Evolutionary conservation across 495 filamentous ascomycete species (phyloP).

Genomic region (Neurospora sp.): DNA sequence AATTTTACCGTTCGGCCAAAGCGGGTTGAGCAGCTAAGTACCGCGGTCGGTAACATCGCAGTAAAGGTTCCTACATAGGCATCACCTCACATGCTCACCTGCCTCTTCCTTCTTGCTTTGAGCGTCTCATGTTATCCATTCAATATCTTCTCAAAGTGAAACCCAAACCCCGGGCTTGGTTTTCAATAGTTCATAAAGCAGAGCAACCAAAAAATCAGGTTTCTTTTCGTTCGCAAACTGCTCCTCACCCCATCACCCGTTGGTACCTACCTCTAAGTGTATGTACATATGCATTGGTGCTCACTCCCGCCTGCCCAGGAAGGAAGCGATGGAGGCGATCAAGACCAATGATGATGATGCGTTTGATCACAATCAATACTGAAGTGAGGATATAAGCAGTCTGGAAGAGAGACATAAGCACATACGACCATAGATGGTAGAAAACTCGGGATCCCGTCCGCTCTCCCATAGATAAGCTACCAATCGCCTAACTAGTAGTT

Average conservation of each 20-base stretch:
- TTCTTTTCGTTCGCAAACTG: background rate
- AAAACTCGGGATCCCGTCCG: background rate
- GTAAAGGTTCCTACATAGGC: too few species aligned
- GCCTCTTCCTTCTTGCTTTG: background rate
- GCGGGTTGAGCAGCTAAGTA: too few species aligned
- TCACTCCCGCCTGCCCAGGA: background rate
- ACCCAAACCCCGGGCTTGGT: background rate
- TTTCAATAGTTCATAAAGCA: background rate
- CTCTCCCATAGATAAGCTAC: background rate
- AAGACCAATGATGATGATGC: too few species aligned
- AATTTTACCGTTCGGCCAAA: too few species aligned
- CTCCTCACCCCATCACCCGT: background rate
- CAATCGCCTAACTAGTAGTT: too few species aligned
- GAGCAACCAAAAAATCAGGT: background rate
- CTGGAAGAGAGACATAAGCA: rapidly evolving
- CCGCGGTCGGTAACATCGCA: background rate
- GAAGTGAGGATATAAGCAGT: too few species aligned
- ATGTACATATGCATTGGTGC: background rate
- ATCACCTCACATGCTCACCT: background rate
- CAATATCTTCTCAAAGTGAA: background rate
- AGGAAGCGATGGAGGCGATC: too few species aligned
- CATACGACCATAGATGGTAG: background rate
- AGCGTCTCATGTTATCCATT: background rate
- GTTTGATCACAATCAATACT: too few species aligned
- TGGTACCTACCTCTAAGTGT: background rate